Evolutionary conservation across 2,329 filamentous ascomycete genomes (phyloP).

Genomic region (Talaromyces sp.): DNA sequence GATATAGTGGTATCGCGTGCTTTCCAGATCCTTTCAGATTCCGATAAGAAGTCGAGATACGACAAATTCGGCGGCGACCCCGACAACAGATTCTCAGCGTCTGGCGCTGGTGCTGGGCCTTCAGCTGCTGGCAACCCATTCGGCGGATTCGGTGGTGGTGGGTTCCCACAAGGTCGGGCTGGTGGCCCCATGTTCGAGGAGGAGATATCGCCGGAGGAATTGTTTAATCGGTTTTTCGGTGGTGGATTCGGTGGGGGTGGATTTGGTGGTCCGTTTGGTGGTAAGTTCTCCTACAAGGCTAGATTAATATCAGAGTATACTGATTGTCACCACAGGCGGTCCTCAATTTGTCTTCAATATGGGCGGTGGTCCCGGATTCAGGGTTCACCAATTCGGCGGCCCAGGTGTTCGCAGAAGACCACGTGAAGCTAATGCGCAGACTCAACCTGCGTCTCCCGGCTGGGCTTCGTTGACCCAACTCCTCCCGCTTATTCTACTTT

Average conservation of each 20-base stretch:
- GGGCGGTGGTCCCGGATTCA: constrained; percentile 82
- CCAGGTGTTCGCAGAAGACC: constrained; percentile 72
- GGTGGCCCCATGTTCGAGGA: constrained; percentile 72
- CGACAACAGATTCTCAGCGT: constrained; percentile 73
- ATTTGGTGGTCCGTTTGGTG: constrained; percentile 67
- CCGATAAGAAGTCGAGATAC: constrained; percentile 85
- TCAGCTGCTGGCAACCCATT: constrained; percentile 40
- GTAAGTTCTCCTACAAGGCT: constrained; percentile 41
- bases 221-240: constrained; percentile 96
- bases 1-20: constrained; percentile 76
- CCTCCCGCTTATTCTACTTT: constrained; percentile 83
- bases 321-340: constrained; percentile 48
- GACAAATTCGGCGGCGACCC: constrained; percentile 90
- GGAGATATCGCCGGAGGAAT: constrained; percentile 91
- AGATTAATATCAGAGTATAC: constrained; percentile 2
- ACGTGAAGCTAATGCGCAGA: constrained; percentile 57
- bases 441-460: constrained; percentile 45
- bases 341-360: constrained; percentile 95
- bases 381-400: constrained; percentile 94
- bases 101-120: constrained; percentile 32
- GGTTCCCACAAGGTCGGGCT: constrained; percentile 40
- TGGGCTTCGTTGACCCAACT: constrained; percentile 65
- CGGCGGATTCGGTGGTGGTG: constrained; percentile 47
- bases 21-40: constrained; percentile 87
- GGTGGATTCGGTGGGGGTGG: constrained; percentile 54